phyloP scores from a whole-genome alignment of 306 rosid genomes.

The Clitoria ternatea region DNA sequence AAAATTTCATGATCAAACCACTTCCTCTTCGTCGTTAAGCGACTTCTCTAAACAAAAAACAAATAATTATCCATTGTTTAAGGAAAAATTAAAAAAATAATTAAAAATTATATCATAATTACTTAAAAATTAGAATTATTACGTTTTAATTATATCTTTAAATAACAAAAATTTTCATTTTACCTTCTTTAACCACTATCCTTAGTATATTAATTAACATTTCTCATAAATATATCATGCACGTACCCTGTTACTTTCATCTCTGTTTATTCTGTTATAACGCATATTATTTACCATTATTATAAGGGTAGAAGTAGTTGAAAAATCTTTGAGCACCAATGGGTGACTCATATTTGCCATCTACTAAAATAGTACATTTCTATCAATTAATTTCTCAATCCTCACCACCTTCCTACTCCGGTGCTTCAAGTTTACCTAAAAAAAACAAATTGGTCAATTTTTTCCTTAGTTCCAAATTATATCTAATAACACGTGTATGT shows the following conservation, averaged over 20 bases:
- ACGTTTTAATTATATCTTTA: no score
- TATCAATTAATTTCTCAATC: not conserved
- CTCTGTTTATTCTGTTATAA: not conserved
- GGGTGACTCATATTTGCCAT: not conserved
- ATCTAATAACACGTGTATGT: not conserved
- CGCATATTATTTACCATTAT: not conserved
- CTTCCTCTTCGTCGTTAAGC: slow-evolving; percentile 25
- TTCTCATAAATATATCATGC: not conserved
- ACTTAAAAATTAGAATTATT: no score
- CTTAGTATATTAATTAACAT: no score
- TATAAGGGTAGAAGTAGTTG: not conserved
- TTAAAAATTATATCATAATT: no score
- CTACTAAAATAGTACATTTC: not conserved
- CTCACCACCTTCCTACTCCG: not conserved
- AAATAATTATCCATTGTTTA: no score
- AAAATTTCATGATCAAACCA: not conserved
- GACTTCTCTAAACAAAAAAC: not conserved
- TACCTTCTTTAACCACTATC: no score
- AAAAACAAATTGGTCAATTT: not conserved
- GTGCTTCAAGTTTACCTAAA: not conserved
- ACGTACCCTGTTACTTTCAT: not conserved
- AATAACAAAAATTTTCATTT: no score
- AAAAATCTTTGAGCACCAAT: not conserved
- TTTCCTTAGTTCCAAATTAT: not conserved
- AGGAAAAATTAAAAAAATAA: no score